Evolutionary conservation across 768 basidiomycete genomes (phyloP), one percentile per base, ranked within the genome.

Genomic region (Leccinum imitatum): DNA sequence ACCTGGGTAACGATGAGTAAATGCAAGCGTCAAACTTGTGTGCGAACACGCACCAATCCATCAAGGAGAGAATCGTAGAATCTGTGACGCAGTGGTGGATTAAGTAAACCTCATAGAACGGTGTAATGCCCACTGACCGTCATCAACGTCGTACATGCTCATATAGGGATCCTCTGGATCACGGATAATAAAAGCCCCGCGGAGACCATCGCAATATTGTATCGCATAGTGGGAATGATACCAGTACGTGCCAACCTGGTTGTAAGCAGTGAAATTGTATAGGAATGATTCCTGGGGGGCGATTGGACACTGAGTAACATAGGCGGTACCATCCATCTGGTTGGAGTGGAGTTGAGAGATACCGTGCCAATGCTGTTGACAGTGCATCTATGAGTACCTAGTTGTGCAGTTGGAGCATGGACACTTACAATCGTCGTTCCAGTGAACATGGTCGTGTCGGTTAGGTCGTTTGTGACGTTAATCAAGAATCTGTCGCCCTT

Each of bases 291-390:
- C 59, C 5, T 63, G 61, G 0, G 73, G 72, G 3, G 65, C 63
- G 30, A 79, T 80, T 3, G 77, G 78, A 58, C 78, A 80, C 64
- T 78, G 78, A 41, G 71, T 79, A 2, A 80, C 77, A 31, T 68
- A 75, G 9, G 78, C 69, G 35, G 65, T 50, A 6, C 78, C 78
- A 59, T 79, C 61, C 56, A 58, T 60, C 50, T 65, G 58, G 50
- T 60, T 68, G 6, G 60, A 66, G n/a, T 65, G 63, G 52, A 59
- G 51, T 54, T 72, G 70, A 55, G 54, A 63, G 47, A 70, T 58
- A 7, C 72, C 72, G 21, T 73, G 71, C 71, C 71, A 71, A 51
- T 70, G 67, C 68, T 69, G 60, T 66, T 68, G 31, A 52, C 10
- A 52, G 33, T 6, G 25, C 6, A 35, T 48, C 17, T 17, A 55